Evolutionary conservation across 495 filamentous ascomycete genomes (phyloP), one percentile per base, ranked within the genome.

Genomic region (Podospora anserina): DNA sequence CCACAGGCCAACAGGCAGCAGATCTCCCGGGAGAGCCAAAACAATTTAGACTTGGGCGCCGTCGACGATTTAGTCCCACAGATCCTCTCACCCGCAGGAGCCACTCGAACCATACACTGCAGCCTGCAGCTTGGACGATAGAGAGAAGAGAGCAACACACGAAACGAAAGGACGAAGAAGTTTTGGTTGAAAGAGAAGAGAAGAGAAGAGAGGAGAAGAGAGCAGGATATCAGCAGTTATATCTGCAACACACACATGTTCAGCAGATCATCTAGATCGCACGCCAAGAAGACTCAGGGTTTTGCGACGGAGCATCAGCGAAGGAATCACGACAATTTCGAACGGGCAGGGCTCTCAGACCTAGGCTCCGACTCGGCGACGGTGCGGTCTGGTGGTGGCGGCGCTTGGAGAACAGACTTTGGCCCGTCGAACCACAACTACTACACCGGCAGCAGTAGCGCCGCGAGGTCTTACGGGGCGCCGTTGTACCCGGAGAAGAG

Each of bases 401-500:
- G 69, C 61, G 58, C 68, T 30, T 75, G 75, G 72, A 77, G 76
- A 72, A 74, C 78, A 74, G 78, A 81, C 69, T 64, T 68, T 19
- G 71, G 75, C 61, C 72, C 74, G 34, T 61, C 73, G 34, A 69
- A 66, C 26, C 68, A 74, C 69, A 69, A 71, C 66, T 70, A 72
- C 71, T 69, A 71, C 16, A 71, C 65, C 68, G 72, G 74, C 71
- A 68, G 65, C 34, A 68, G 53, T 63, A 63, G 61, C 61, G 64
- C 75, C 65, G 71, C 70, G 59, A 77, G 72, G 59, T 71, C 69
- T 6, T 76, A 71, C 71, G 68, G 26, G 28, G 68, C 69, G 44
- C 74, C 72, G 20, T 69, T 79, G 58, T 80, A 79, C 63, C 78
- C 81, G 19, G 81, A 84, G 66, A 82, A 81, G 77, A 78, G 82